Evolutionary conservation across 2,329 filamentous ascomycete genomes (phyloP).

Genomic region (Aureobasidium melanogenum): DNA sequence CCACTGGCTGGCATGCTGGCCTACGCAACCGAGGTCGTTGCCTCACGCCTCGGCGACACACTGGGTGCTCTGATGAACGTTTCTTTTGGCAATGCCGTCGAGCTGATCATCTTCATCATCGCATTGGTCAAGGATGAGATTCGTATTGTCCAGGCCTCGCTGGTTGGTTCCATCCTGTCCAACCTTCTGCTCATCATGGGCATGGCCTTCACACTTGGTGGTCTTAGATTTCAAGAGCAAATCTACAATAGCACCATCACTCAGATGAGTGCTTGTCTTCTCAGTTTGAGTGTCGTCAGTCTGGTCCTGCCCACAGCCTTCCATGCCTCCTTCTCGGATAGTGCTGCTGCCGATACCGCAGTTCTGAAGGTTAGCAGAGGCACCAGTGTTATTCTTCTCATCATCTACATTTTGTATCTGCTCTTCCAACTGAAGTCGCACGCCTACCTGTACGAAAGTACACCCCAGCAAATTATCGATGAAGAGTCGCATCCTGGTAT

Average conservation of each 20-base stretch:
- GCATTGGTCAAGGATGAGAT: constrained; percentile 75
- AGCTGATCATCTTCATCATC: constrained; percentile 56
- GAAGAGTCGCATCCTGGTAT: constrained; percentile 83
- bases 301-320: constrained; percentile 80
- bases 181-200: constrained; percentile 83
- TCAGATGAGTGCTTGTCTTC: constrained; percentile 88
- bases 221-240: constrained; percentile 81
- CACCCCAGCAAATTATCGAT: constrained; percentile 85
- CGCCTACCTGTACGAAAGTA: constrained; percentile 85
- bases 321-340: constrained; percentile 65
- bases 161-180: constrained; percentile 81
- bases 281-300: constrained; percentile 85
- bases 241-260: constrained; percentile 94
- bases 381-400: constrained; percentile 74
- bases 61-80: constrained; percentile 43
- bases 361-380: constrained; percentile 82
- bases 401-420: constrained; percentile 77
- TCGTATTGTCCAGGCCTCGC: constrained; percentile 80
- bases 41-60: constrained; percentile 39
- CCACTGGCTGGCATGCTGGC: constrained; percentile 41
- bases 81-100: constrained; percentile 44
- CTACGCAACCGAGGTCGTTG: constrained; percentile 43
- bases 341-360: constrained; percentile 52
- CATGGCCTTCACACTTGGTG: constrained; percentile 84
- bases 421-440: constrained; percentile 89